Percentiles rank a stretch among this genome's conserved stretches.
These are phyloP conservation scores for Brassica nigra DNA, from an alignment of 345 rosid species.

Conservation along the genomic window DNA sequence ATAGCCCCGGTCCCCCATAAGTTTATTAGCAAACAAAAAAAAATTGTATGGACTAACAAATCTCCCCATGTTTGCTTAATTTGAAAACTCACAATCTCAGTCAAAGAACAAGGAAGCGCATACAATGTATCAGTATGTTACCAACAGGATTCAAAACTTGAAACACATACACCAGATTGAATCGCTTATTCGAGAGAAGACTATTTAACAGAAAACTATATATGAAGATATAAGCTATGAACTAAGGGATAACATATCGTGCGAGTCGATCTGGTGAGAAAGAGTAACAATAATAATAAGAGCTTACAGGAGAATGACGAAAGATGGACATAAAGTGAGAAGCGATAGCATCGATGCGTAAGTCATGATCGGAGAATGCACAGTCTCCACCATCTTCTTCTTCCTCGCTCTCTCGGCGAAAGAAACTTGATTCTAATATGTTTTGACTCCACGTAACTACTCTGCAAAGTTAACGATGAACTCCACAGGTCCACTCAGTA, in stretches of 20 bases:
- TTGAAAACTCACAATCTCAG: neutral
- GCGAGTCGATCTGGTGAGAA: conserved; percentile 17
- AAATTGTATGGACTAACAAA: conserved; percentile 6
- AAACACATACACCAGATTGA: neutral
- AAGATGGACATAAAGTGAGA: conserved; percentile 83
- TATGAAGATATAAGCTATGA: neutral
- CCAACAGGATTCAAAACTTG: neutral
- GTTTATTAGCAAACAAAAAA: neutral
- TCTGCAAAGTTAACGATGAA: conserved; percentile 32
- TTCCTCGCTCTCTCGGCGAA: neutral
- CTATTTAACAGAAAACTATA: neutral
- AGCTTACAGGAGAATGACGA: conserved; percentile 85
- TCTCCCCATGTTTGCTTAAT: neutral
- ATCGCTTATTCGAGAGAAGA: neutral
- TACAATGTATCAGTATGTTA: neutral
- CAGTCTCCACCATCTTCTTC: conserved; percentile 53
- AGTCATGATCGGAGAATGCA: conserved; percentile 77
- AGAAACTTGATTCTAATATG: conserved; percentile 23
- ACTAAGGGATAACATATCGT: neutral
- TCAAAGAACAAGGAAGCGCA: neutral
- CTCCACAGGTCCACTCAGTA: conserved; percentile 2
- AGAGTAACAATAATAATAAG: neutral
- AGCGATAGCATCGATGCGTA: conserved; percentile 84
- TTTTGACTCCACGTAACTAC: neutral
- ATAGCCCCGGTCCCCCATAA: neutral